phyloP scores from a whole-genome alignment of 2,329 filamentous ascomycete genomes.

The Drechslerella dactyloides region DNA sequence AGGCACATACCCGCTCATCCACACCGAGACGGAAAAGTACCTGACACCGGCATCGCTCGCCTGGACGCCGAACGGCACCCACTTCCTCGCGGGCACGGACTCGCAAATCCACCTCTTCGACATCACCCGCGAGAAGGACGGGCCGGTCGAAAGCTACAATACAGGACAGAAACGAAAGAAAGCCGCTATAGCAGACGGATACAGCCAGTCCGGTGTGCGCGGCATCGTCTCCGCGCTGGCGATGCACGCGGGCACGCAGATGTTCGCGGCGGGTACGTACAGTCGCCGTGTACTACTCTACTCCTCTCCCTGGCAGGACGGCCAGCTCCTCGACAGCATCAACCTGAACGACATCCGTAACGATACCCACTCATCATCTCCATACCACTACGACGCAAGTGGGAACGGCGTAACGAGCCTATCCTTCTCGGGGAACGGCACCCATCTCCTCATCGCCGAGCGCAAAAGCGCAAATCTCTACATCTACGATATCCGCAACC shows the following conservation, averaged over 20 bases:
- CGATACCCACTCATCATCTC: background rate
- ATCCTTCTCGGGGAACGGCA: constrained; percentile 61
- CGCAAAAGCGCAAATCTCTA: constrained; percentile 60
- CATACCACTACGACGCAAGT: constrained; percentile 15
- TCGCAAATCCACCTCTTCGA: constrained; percentile 61
- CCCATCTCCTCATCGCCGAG: constrained; percentile 62
- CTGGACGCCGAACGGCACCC: constrained; percentile 58
- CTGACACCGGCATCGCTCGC: constrained; percentile 59
- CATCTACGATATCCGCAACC: constrained; percentile 61
- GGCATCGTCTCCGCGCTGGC: constrained; percentile 60
- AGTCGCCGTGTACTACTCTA: constrained; percentile 61
- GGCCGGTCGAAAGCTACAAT: constrained; percentile 57
- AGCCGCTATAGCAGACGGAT: no score
- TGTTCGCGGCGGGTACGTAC: constrained; percentile 62
- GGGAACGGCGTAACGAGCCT: constrained; percentile 61
- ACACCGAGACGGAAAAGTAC: constrained; percentile 60
- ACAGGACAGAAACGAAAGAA: constrained; percentile 55
- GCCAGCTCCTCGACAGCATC: constrained; percentile 59
- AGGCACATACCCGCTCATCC: constrained; percentile 60
- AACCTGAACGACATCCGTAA: constrained; percentile 51
- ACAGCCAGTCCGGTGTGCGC: constrained; percentile 57
- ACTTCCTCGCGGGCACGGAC: constrained; percentile 61
- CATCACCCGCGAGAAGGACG: constrained; percentile 56
- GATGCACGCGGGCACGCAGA: constrained; percentile 56
- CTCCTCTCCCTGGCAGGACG: constrained; percentile 56